Evolutionary conservation across 495 filamentous ascomycete species (phyloP).

Genomic region (Penicillium macrosclerotiorum): DNA sequence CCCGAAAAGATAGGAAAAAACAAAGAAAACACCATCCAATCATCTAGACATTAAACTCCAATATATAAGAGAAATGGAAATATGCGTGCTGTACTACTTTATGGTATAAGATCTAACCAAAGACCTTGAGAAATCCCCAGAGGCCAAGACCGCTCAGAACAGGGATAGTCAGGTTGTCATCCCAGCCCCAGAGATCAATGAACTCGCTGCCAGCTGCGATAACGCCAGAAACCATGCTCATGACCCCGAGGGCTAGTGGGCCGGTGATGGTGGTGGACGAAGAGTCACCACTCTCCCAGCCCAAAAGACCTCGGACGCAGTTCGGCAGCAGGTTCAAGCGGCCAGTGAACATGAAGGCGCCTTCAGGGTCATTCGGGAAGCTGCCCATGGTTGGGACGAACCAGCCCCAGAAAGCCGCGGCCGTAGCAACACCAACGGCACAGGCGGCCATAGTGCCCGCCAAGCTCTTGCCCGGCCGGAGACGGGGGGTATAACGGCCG

Average conservation of each 20-base stretch:
- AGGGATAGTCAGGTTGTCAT: slow-evolving; percentile 97
- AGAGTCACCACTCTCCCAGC: slow-evolving; percentile 40
- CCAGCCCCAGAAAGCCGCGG: slow-evolving; percentile 83
- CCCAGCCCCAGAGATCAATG: slow-evolving; percentile 85
- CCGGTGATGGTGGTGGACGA: slow-evolving; percentile 55
- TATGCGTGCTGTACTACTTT: slow-evolving; percentile 3
- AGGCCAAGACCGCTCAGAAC: slow-evolving; percentile 86
- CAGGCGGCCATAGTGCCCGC: slow-evolving; percentile 86
- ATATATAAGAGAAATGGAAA: neutral
- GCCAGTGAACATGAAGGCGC: slow-evolving; percentile 80
- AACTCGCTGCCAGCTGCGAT: slow-evolving; percentile 87
- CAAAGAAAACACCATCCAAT: slow-evolving; percentile 10
- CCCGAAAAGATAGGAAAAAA: slow-evolving; percentile 6
- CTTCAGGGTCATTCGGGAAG: slow-evolving; percentile 62
- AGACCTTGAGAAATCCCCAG: slow-evolving; percentile 90
- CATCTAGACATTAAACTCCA: slow-evolving; percentile 16
- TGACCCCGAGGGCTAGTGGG: slow-evolving; percentile 70
- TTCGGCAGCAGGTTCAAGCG: slow-evolving; percentile 60
- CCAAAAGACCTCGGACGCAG: slow-evolving; percentile 46
- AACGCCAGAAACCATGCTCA: slow-evolving; percentile 85
- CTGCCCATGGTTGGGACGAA: slow-evolving; percentile 68
- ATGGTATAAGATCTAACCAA: slow-evolving; percentile 51
- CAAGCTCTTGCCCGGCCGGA: slow-evolving; percentile 85
- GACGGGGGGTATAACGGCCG: slow-evolving; percentile 76
- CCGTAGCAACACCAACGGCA: slow-evolving; percentile 74